These are phyloP conservation scores for Cornus florida DNA, from an alignment of 148 eudicot genomes.

Conservation along the genomic window DNA sequence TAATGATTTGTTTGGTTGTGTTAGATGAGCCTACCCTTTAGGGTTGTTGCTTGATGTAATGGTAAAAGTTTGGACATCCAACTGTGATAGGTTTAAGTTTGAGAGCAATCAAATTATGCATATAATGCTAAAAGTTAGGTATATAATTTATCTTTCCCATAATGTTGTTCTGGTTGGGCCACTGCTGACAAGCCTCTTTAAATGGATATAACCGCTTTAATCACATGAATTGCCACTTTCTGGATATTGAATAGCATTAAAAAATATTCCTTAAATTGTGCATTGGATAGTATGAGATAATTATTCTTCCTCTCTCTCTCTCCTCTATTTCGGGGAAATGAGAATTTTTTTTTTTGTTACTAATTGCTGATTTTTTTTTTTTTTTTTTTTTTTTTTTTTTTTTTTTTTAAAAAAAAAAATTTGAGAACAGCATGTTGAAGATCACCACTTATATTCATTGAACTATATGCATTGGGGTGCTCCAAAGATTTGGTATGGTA, in stretches of 20 bases:
- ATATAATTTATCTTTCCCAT: too few relatives aligned
- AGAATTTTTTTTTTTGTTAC: background rate
- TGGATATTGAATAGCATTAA: background rate
- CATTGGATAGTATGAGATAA: background rate
- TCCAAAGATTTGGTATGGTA: slow-evolving; percentile 98
- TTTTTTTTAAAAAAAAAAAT: slow-evolving; percentile 13
- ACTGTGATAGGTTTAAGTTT: background rate
- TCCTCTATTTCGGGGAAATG: background rate
- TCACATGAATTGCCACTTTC: background rate
- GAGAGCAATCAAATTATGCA: background rate
- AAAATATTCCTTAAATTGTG: too few relatives aligned
- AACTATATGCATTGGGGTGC: slow-evolving; percentile 99
- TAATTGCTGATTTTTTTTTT: background rate
- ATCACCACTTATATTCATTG: slow-evolving; percentile 88
- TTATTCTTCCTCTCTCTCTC: background rate
- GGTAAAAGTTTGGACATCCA: background rate
- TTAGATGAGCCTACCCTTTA: background rate
- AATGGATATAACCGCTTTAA: background rate
- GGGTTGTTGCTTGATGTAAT: background rate
- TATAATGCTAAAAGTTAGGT: background rate
- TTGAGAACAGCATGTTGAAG: slow-evolving; percentile 87
- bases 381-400: slow-evolving; percentile 8
- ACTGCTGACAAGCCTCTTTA: too few relatives aligned
- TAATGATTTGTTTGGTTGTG: background rate
- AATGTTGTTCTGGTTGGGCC: too few relatives aligned